Conservation (phyloP, 345 rosid genomes). For the Salix purpurea region DNA sequence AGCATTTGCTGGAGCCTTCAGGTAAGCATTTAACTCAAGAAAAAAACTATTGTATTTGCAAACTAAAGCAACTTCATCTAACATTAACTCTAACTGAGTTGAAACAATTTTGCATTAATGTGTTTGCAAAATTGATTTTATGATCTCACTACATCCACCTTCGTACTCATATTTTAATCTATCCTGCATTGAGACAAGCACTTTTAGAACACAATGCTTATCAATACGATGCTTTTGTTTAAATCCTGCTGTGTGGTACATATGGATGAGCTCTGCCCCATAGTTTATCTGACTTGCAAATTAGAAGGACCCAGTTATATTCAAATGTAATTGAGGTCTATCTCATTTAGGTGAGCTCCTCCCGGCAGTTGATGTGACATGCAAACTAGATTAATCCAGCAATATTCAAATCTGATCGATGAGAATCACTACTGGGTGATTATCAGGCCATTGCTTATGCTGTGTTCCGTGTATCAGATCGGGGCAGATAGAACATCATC, state of each 20-base stretch:
- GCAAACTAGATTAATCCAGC: neutral
- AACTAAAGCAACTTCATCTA: neutral
- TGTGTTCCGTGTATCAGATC: neutral
- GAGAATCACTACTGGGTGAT: neutral
- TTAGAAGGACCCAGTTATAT: too few species aligned
- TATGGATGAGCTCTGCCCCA: neutral
- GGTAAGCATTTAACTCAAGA: slow-evolving; percentile 36
- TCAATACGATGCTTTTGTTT: neutral
- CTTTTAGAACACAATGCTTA: neutral
- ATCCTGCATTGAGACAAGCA: slow-evolving; percentile 1
- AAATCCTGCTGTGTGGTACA: neutral
- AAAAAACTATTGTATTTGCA: neutral
- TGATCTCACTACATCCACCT: neutral
- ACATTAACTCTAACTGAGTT: neutral
- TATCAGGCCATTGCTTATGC: neutral
- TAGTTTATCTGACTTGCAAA: too few species aligned
- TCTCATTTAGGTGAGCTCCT: too few species aligned
- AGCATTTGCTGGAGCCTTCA: slow-evolving; percentile 94
- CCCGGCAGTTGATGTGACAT: neutral
- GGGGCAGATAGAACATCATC: neutral
- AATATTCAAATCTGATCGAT: neutral
- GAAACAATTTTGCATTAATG: neutral
- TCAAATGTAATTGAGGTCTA: neutral
- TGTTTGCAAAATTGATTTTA: neutral
- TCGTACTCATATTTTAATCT: neutral